These are phyloP conservation scores for Diaporthe amygdali DNA, from an alignment of 2,329 filamentous ascomycete genomes.

Conservation along the genomic window DNA sequence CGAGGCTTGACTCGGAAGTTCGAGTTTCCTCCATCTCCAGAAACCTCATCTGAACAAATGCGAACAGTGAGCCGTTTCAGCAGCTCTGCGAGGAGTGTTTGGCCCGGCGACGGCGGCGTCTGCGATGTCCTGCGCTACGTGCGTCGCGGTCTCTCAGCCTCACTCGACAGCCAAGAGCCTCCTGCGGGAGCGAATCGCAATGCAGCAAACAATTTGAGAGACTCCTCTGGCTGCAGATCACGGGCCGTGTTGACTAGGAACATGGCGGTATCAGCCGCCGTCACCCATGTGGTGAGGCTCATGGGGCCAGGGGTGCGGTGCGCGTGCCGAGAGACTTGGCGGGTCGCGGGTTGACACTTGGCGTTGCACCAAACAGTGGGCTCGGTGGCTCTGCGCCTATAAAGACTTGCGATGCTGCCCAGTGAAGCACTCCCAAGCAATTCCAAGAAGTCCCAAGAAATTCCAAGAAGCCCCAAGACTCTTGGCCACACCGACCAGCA, in stretches of 20 bases:
- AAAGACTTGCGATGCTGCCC: conserved; percentile 10
- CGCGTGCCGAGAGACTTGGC: conserved; percentile 4
- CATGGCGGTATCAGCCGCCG: neutral
- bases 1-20: conserved; percentile 15
- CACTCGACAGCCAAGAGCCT: neutral
- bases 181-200: conserved; percentile 13
- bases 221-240: conserved; percentile 6
- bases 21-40: conserved; percentile 13
- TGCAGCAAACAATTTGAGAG: neutral
- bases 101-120: conserved; percentile 11
- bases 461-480: conserved; percentile 5
- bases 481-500: neutral
- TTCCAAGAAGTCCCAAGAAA: neutral
- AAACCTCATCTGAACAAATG: conserved; percentile 10
- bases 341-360: conserved; percentile 2
- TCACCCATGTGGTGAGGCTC: neutral
- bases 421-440: conserved; percentile 6
- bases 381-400: neutral
- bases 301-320: neutral
- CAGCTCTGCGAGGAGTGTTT: neutral
- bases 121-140: neutral
- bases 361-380: conserved; percentile 6
- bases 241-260: conserved; percentile 5
- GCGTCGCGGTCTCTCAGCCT: conserved; percentile 5
- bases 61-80: conserved; percentile 4